These are phyloP conservation scores for Beta lomatogona DNA, from an alignment of 179 eudicot species.

Conservation along the genomic window DNA sequence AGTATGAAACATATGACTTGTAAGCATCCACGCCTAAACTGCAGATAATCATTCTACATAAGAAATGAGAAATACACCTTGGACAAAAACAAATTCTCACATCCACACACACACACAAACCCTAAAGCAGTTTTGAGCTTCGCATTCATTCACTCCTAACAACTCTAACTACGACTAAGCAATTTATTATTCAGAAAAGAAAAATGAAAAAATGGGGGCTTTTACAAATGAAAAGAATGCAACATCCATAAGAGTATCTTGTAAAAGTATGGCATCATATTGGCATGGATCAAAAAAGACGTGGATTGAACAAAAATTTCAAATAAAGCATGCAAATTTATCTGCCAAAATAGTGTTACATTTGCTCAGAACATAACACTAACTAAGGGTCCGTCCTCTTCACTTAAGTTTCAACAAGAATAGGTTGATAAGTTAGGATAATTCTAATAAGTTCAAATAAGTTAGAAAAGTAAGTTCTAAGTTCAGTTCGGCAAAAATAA, in stretches of 20 bases:
- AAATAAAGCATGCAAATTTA: not conserved
- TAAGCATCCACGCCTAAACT: too few relatives aligned
- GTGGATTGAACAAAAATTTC: not conserved
- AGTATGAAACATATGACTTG: too few relatives aligned
- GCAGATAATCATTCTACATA: not conserved
- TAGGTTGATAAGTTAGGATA: too few relatives aligned
- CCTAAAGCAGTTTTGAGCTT: not conserved
- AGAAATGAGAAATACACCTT: not conserved
- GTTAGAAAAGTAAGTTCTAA: too few relatives aligned
- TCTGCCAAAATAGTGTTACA: not conserved
- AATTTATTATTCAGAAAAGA: too few relatives aligned
- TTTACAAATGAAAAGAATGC: not conserved
- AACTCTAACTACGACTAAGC: not conserved
- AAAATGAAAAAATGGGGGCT: too few relatives aligned
- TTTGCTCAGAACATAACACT: not conserved
- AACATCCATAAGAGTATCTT: not conserved
- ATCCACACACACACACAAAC: not conserved
- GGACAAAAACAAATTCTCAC: not conserved
- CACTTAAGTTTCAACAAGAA: too few relatives aligned
- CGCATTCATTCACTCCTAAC: not conserved
- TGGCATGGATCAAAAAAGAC: not conserved
- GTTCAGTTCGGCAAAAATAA: too few relatives aligned
- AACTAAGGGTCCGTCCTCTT: not conserved
- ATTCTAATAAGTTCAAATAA: too few relatives aligned
- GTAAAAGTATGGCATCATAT: not conserved